Conservation (phyloP, 139 green algal genomes). For the Chlamydomonas sp. region DNA sequence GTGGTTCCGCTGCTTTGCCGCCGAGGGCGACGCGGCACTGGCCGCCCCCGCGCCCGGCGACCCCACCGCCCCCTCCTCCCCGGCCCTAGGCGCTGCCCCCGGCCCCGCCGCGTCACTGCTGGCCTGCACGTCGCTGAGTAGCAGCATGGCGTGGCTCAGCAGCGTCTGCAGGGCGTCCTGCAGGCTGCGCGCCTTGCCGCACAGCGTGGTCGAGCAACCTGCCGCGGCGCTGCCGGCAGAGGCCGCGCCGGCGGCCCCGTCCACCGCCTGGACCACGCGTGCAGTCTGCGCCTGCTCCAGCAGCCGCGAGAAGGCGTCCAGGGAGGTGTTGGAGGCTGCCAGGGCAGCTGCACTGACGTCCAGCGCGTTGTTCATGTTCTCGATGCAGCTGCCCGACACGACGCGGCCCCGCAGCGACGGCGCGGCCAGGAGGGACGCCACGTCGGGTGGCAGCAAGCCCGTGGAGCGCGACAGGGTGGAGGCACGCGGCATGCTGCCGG, state of each 20-base stretch:
- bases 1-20: background rate
- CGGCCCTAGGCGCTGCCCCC: background rate
- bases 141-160: constrained; percentile 47
- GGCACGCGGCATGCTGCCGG: too few species aligned
- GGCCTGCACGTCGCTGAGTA: constrained; percentile 57
- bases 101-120: background rate
- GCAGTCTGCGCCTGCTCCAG: background rate
- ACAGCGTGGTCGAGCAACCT: background rate
- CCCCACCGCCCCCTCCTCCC: background rate
- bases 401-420: background rate
- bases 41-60: background rate
- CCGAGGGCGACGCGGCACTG: background rate
- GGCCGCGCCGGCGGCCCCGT: background rate
- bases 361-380: constrained; percentile 15
- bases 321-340: background rate
- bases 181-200: constrained; percentile 63
- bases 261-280: too few species aligned
- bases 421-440: constrained; percentile 2
- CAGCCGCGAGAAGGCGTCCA: constrained; percentile 14
- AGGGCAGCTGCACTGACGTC: constrained; percentile 14
- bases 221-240: background rate
- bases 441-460: constrained; percentile 5
- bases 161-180: constrained; percentile 59
- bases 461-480: too few species aligned
- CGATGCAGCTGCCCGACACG: background rate